Conservation (phyloP, 495 filamentous ascomycete species). For the Penicillium canescens region DNA sequence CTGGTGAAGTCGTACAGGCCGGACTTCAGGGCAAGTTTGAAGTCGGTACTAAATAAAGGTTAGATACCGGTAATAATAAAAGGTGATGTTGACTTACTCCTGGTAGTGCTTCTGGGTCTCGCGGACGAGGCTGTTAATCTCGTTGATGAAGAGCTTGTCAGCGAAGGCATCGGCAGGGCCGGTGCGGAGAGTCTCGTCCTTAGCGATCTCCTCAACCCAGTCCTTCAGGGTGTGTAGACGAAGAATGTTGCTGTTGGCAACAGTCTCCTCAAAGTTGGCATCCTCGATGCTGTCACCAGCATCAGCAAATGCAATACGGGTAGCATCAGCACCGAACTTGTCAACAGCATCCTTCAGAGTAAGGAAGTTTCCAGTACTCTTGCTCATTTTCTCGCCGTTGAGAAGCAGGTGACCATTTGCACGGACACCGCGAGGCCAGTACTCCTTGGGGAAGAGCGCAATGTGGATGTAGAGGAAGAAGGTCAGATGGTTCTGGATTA, state of each 20-base stretch:
- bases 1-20: conserved; percentile 85
- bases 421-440: conserved; percentile 82
- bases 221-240: conserved; percentile 82
- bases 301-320: conserved; percentile 88
- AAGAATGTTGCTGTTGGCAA: conserved; percentile 88
- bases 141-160: conserved; percentile 90
- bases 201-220: conserved; percentile 85
- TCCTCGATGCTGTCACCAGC: conserved; percentile 93
- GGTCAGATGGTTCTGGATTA: conserved; percentile 87
- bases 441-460: conserved; percentile 81
- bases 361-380: conserved; percentile 93
- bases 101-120: conserved; percentile 78
- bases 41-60: conserved; percentile 59
- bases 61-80: conserved; percentile 20
- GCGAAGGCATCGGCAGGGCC: conserved; percentile 76
- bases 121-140: conserved; percentile 79
- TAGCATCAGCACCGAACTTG: conserved; percentile 94
- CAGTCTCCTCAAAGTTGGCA: conserved; percentile 95
- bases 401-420: conserved; percentile 91
- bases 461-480: conserved; percentile 97
- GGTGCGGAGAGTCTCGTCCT: conserved; percentile 70
- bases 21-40: conserved; percentile 89
- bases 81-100: conserved; percentile 40
- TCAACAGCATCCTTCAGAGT: conserved; percentile 81
- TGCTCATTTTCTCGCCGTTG: conserved; percentile 97